Percentiles rank a stretch among this genome's conserved stretches.
Conservation (phyloP, 2,329 filamentous ascomycete species). For the Sclerotinia spermophila region DNA sequence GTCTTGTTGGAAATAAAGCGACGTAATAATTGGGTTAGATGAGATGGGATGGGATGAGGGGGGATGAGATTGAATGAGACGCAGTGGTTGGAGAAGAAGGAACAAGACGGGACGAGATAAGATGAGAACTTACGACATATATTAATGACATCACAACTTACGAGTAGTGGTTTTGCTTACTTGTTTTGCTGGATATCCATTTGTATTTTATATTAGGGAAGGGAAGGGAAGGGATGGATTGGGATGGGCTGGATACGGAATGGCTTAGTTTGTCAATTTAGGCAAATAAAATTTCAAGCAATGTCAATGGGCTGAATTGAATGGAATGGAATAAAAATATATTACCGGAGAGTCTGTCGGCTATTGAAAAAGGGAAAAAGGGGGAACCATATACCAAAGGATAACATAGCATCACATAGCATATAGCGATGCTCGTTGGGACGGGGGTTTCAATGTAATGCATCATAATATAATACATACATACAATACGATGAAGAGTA, state of each 20-base stretch:
- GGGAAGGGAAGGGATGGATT: neutral
- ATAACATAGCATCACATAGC: neutral
- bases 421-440: too few species aligned
- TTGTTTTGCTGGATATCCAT: conserved; percentile 2
- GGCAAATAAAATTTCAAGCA: neutral
- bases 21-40: neutral
- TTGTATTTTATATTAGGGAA: neutral
- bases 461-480: too few species aligned
- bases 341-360: neutral
- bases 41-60: neutral
- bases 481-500: too few species aligned
- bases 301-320: neutral
- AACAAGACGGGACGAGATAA: neutral
- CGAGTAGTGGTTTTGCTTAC: neutral
- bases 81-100: neutral
- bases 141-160: neutral
- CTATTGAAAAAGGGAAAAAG: neutral
- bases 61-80: neutral
- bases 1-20: conserved; percentile 22
- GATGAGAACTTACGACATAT: conserved; percentile 2
- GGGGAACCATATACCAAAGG: neutral
- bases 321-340: neutral
- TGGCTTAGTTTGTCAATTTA: neutral
- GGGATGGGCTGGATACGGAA: neutral
- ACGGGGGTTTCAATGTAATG: too few species aligned